Percentiles rank a stretch among this genome's conserved stretches.
Conservation (phyloP, 257 asterid species). For the Sherardia arvensis region DNA sequence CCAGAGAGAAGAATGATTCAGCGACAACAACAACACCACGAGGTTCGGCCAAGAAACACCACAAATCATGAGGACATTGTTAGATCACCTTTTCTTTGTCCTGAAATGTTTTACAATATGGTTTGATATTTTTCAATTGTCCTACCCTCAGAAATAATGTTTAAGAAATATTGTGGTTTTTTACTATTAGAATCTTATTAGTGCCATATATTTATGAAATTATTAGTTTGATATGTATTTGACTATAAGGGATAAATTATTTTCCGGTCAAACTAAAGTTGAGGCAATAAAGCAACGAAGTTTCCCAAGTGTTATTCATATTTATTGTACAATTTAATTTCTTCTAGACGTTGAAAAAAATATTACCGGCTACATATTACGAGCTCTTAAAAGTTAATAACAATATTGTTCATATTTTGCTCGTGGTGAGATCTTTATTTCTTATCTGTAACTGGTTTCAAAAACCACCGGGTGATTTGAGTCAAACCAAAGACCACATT, state of each 20-base stretch:
- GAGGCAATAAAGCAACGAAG: conserved; percentile 42
- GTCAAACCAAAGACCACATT: too few species aligned
- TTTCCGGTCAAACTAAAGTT: conserved; percentile 4
- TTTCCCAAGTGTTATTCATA: conserved; percentile 31
- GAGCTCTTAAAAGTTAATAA: too few species aligned
- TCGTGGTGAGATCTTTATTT: too few species aligned
- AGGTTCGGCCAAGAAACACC: conserved; percentile 84
- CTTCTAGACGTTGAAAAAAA: too few species aligned
- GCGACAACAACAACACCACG: conserved; percentile 33
- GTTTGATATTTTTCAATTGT: background rate
- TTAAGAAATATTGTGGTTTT: background rate
- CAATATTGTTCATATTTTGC: too few species aligned
- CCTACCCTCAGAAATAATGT: too few species aligned
- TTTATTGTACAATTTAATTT: too few species aligned
- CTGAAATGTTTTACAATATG: background rate
- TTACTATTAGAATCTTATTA: background rate
- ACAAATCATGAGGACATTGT: conserved; percentile 31
- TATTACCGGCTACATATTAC: too few species aligned
- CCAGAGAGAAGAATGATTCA: conserved; percentile 41
- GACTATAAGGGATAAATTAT: background rate
- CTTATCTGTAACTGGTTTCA: too few species aligned
- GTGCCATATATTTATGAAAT: too few species aligned
- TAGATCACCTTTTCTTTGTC: background rate
- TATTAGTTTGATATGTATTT: too few species aligned
- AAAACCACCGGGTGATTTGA: too few species aligned